A percentile compares a stretch with the other conserved stretches of the same genome.
phyloP scores from a whole-genome alignment of 169 alveolate species.

The Toxoplasma gondii region DNA sequence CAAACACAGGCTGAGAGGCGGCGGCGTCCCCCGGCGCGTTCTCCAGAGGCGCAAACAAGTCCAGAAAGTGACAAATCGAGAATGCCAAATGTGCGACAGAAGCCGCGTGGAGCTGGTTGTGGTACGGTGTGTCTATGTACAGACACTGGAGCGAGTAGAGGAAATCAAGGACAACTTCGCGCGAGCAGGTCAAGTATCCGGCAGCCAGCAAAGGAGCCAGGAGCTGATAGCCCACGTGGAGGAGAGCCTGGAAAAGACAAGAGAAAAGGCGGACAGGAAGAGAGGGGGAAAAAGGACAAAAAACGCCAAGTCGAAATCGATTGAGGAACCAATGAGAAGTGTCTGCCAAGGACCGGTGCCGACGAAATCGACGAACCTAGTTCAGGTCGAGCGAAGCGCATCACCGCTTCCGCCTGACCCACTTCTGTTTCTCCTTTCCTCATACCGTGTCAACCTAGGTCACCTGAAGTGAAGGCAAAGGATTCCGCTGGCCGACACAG shows the following conservation, averaged over 20 bases:
- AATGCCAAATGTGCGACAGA: neutral
- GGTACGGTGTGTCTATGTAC: conserved; percentile 70
- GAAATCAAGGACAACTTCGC: neutral
- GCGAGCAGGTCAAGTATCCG: conserved; percentile 1
- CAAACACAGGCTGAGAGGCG: neutral
- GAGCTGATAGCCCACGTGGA: conserved; percentile 54
- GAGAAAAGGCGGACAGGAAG: neutral
- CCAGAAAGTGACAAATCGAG: neutral
- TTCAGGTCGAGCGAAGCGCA: too few relatives aligned
- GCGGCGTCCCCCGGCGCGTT: neutral
- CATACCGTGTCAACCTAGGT: too few relatives aligned
- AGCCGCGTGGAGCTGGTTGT: conserved; percentile 72
- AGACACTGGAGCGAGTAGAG: conserved; percentile 34
- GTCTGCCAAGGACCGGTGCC: too few relatives aligned
- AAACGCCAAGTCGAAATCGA: neutral
- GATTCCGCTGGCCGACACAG: too few relatives aligned
- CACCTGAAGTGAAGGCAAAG: too few relatives aligned
- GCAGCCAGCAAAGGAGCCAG: conserved; percentile 38
- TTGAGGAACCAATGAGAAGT: neutral
- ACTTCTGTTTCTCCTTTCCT: too few relatives aligned
- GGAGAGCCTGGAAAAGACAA: conserved; percentile 25
- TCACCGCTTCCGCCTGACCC: too few relatives aligned
- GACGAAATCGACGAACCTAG: too few relatives aligned
- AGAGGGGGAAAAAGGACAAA: neutral
- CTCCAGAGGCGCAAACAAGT: neutral